phyloP scores from a whole-genome alignment of 495 filamentous ascomycete genomes.

The Xylaria venustula region DNA sequence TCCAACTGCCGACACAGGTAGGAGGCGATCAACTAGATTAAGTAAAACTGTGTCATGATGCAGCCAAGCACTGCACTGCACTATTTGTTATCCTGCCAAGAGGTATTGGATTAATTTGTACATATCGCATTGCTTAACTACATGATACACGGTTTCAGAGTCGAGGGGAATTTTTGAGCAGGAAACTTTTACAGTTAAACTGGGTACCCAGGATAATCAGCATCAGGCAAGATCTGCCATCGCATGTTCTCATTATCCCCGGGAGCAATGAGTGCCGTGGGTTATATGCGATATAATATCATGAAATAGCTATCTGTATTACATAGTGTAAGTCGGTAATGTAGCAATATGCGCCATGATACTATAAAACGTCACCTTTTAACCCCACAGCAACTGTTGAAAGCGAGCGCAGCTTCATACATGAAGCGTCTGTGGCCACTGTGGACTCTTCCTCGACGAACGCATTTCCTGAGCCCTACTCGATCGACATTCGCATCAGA shows the following conservation, averaged over 20 bases:
- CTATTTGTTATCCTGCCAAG: too few relatives aligned
- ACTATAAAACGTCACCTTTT: background rate
- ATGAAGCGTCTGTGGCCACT: background rate
- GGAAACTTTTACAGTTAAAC: too few relatives aligned
- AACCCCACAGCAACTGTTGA: background rate
- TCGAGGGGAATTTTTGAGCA: too few relatives aligned
- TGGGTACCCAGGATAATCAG: too few relatives aligned
- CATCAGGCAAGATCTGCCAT: too few relatives aligned
- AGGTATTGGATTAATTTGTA: too few relatives aligned
- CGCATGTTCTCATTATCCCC: too few relatives aligned
- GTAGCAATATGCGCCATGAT: background rate
- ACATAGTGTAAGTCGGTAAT: background rate
- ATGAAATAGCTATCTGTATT: background rate
- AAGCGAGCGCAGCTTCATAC: background rate
- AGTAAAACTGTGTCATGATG: slow-evolving; percentile 31
- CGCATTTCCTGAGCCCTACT: slow-evolving; percentile 40
- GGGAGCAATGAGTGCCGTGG: too few relatives aligned
- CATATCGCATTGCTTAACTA: too few relatives aligned
- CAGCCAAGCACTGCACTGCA: background rate
- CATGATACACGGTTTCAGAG: too few relatives aligned
- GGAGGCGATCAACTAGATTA: slow-evolving; percentile 39
- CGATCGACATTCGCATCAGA: slow-evolving; percentile 97
- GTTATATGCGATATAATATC: too few relatives aligned
- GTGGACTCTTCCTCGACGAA: background rate
- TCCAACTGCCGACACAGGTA: slow-evolving; percentile 15